These are phyloP conservation scores for Colletotrichum limetticola DNA, from an alignment of 2,329 filamentous ascomycete species.

Conservation along the genomic window DNA sequence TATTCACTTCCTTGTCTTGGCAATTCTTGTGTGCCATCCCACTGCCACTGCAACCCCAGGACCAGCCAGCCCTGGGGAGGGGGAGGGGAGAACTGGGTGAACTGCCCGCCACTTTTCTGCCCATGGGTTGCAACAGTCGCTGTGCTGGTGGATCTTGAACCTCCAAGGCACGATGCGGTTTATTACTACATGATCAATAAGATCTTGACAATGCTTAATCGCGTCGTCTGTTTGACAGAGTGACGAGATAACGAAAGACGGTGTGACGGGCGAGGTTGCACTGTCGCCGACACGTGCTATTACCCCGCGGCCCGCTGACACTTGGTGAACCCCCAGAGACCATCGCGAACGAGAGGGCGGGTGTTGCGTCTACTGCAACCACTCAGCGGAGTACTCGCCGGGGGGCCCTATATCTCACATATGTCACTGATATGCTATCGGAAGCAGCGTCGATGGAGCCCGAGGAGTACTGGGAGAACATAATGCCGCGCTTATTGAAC, in stretches of 20 bases:
- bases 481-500: background rate
- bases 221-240: background rate
- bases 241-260: slow-evolving; percentile 8
- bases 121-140: slow-evolving; percentile 1
- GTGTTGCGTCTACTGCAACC: slow-evolving; percentile 20
- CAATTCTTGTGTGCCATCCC: slow-evolving; percentile 4
- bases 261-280: slow-evolving; percentile 5
- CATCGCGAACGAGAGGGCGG: slow-evolving; percentile 2
- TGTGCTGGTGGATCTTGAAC: background rate
- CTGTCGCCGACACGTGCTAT: background rate
- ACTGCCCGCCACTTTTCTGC: background rate
- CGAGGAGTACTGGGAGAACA: background rate
- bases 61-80: background rate
- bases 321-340: background rate
- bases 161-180: background rate
- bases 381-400: background rate
- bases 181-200: background rate
- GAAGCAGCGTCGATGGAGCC: background rate
- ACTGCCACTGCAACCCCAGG: slow-evolving; percentile 15
- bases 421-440: background rate
- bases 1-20: background rate
- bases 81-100: background rate
- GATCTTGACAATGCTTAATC: background rate
- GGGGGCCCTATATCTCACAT: background rate
- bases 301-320: slow-evolving; percentile 22